A percentile compares a stretch with the other conserved stretches of the same genome.
phyloP scores from a whole-genome alignment of 345 rosid genomes.

The Arabidopsis arenosa region DNA sequence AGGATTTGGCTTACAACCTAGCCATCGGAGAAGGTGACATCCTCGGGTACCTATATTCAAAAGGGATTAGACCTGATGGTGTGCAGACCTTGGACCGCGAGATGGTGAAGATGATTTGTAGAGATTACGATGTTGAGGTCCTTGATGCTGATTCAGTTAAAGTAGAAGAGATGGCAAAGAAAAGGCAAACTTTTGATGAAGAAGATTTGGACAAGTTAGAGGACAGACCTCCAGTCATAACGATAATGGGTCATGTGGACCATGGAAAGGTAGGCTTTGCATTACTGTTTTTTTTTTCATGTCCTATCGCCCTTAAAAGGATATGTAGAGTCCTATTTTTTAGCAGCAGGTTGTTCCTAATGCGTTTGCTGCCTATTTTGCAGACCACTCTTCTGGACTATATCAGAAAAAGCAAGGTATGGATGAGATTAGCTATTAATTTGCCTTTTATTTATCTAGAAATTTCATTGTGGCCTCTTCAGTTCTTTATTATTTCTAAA shows the following conservation, averaged over 20 bases:
- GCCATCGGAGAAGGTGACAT: constrained; percentile 87
- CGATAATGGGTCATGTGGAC: constrained; percentile 99
- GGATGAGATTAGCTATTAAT: constrained; percentile 19
- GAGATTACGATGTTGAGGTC: constrained; percentile 83
- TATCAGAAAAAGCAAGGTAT: constrained; percentile 94
- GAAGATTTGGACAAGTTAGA: constrained; percentile 88
- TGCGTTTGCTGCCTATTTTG: constrained; percentile 44
- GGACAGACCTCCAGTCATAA: constrained; percentile 96
- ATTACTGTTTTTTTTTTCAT: constrained; percentile 5
- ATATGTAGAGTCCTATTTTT: constrained; percentile 10
- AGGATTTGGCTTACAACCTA: constrained; percentile 87
- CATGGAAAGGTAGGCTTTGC: constrained; percentile 83
- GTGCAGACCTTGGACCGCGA: constrained; percentile 91
- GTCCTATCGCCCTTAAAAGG: constrained; percentile 14
- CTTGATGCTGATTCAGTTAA: constrained; percentile 75
- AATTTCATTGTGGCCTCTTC: constrained; percentile 4
- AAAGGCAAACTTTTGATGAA: constrained; percentile 80
- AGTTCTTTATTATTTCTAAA: constrained; percentile 17
- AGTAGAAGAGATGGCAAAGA: constrained; percentile 92
- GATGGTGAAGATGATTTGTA: constrained; percentile 95
- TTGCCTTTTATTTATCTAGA: constrained; percentile 2
- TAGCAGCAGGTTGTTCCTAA: constrained; percentile 44
- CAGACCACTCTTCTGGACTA: constrained; percentile 97
- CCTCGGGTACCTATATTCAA: constrained; percentile 81
- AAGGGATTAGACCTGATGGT: constrained; percentile 96